Evolutionary conservation across 225 moss, liverwort and hornwort species (phyloP), one percentile per base, ranked within the genome.

Genomic region (Marchantia polymorpha): DNA sequence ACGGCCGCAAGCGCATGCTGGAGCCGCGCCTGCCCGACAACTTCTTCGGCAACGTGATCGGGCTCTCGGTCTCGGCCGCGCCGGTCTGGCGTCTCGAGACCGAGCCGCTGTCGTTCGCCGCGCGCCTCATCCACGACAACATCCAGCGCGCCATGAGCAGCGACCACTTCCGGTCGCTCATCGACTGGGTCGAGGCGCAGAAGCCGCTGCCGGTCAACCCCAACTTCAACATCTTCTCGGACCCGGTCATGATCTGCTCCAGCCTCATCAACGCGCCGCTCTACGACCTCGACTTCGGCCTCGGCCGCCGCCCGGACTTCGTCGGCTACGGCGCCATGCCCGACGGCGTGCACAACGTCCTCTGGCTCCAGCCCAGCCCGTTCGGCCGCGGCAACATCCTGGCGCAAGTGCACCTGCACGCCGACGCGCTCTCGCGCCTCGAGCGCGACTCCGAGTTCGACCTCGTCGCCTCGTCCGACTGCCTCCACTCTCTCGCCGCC

Each of bases 121-220:
- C 79, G 3, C 10, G 46, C 13, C 49, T 79, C 20, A 47, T 79
- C 20, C 79, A 70, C 67, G 69, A 79, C 31, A 68, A 54, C 31
- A 79, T 68, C 55, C 68, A 68, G 29, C 79, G 79, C 1, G 70
- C 52, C 10, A 70, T 70, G 64, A 22, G 29, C n/a, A 69, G 69
- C 69, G 79, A 79, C 47, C 70, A 79, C 0, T 79, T 79, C 69
- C 51, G 69, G 8, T 78, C 78, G 3, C 68, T 78, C 10, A 78
- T 78, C 27, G 78, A 78, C 64, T 78, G 69, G 79, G 79, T 79
- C 9, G 79, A 79, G 70, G 70, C 52, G 52, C 64, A 79, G 22
- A 79, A 79, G 47, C 79, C 79, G 29, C 79, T 16, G 14, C 56
- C 79, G 3, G 70, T 79, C 53, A 29, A 52, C 16, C 79, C 69